These are phyloP conservation scores for Aspergillus quadrilineatus DNA, from an alignment of 2,329 filamentous ascomycete species.

Conservation along the genomic window DNA sequence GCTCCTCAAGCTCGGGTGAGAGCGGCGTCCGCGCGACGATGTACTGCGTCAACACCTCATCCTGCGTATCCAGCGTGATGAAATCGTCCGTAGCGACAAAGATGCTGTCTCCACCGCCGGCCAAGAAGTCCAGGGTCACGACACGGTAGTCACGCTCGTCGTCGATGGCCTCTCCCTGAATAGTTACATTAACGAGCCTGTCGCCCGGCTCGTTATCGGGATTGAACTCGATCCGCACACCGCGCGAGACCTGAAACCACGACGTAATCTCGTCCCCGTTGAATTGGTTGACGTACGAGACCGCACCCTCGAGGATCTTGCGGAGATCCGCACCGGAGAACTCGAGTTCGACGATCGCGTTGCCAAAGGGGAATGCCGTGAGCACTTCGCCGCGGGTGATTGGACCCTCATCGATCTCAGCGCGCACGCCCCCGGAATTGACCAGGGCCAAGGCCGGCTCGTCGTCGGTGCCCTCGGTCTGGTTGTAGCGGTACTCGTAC, in stretches of 20 bases:
- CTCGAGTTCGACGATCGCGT: slow-evolving; percentile 4
- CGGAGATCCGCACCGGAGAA: slow-evolving; percentile 1
- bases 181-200: not conserved
- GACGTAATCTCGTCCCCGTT: not conserved
- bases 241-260: slow-evolving; percentile 5
- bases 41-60: slow-evolving; percentile 5
- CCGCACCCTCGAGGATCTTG: slow-evolving; percentile 1
- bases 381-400: slow-evolving; percentile 9
- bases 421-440: slow-evolving; percentile 1
- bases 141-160: slow-evolving; percentile 2
- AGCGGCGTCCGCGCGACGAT: slow-evolving; percentile 2
- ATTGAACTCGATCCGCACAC: slow-evolving; percentile 3
- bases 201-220: slow-evolving; percentile 1
- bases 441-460: not conserved
- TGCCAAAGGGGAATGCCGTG: slow-evolving; percentile 7
- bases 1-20: not conserved
- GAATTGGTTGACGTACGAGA: slow-evolving; percentile 7
- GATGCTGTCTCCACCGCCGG: slow-evolving; percentile 6
- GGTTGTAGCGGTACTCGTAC: slow-evolving; percentile 4
- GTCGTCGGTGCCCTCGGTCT: slow-evolving; percentile 1
- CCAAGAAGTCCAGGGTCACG: slow-evolving; percentile 7
- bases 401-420: not conserved
- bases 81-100: slow-evolving; percentile 5
- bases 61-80: slow-evolving; percentile 7
- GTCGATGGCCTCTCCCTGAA: not conserved